A percentile compares a stretch with the other conserved stretches of the same genome.
Evolutionary conservation across 306 rosid species (phyloP).

Genomic region (Hippophae gyantsensis): DNA sequence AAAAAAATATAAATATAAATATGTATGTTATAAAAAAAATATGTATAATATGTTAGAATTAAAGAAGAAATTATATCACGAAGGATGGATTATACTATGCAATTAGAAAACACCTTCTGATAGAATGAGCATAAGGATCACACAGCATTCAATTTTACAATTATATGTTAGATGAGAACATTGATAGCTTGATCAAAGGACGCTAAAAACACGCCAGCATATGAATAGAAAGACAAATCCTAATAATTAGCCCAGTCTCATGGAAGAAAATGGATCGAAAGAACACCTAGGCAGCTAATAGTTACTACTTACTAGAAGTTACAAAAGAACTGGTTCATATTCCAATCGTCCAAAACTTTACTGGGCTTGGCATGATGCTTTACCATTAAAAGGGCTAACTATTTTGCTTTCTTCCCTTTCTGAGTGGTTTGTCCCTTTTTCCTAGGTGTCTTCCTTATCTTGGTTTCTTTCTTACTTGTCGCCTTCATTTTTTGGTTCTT

Average conservation of each 20-base stretch:
- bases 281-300: too few relatives aligned
- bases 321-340: conserved; percentile 8
- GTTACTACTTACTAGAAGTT: not conserved
- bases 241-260: conserved; percentile 1
- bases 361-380: conserved; percentile 8
- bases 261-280: not conserved
- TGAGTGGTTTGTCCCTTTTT: conserved; percentile 38
- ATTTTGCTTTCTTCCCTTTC: conserved; percentile 45
- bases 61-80: too few relatives aligned
- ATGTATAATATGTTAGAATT: too few relatives aligned
- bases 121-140: too few relatives aligned
- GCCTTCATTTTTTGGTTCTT: conserved; percentile 30
- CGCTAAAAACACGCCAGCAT: not conserved
- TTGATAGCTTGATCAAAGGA: too few relatives aligned
- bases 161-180: too few relatives aligned
- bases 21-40: too few relatives aligned
- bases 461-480: conserved; percentile 20
- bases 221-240: not conserved
- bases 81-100: too few relatives aligned
- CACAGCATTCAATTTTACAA: too few relatives aligned
- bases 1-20: too few relatives aligned
- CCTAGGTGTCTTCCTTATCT: conserved; percentile 32
- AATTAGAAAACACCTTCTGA: too few relatives aligned
- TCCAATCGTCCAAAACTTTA: conserved; percentile 13
- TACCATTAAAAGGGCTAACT: conserved; percentile 9